phyloP scores from a whole-genome alignment of 495 filamentous ascomycete genomes.

The Xylaria bambusicola region DNA sequence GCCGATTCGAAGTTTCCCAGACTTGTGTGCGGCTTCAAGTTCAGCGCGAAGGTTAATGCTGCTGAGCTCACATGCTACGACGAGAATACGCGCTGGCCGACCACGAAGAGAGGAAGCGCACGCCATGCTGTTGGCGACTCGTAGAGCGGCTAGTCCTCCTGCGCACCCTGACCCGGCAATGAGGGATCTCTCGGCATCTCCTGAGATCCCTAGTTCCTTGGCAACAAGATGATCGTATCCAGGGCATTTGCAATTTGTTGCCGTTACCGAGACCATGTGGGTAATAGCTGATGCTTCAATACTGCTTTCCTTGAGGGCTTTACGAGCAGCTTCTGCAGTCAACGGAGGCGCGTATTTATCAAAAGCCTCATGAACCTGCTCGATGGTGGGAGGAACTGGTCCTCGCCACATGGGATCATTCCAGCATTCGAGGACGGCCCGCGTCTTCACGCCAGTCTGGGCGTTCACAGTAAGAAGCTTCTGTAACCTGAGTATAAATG shows the following conservation, averaged over 20 bases:
- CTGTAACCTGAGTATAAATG: neutral
- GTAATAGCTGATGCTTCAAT: constrained; percentile 37
- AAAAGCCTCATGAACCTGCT: constrained; percentile 13
- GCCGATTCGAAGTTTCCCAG: constrained; percentile 37
- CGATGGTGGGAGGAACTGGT: constrained; percentile 13
- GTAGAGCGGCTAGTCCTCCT: constrained; percentile 49
- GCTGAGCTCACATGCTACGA: constrained; percentile 48
- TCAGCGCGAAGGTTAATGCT: constrained; percentile 41
- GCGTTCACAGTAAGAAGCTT: constrained; percentile 11
- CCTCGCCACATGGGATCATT: constrained; percentile 13
- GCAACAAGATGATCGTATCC: constrained; percentile 48
- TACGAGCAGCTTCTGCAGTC: constrained; percentile 39
- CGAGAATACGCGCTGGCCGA: constrained; percentile 35
- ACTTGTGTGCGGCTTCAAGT: constrained; percentile 35
- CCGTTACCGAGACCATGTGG: constrained; percentile 48
- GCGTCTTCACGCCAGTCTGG: constrained; percentile 6
- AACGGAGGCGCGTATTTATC: constrained; percentile 21
- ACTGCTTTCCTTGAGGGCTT: constrained; percentile 41
- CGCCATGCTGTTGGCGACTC: constrained; percentile 44
- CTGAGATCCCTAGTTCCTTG: constrained; percentile 36
- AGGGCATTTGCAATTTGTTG: constrained; percentile 45
- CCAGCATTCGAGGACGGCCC: constrained; percentile 15
- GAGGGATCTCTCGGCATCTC: constrained; percentile 39
- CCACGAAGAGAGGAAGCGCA: constrained; percentile 36
- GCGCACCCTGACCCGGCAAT: constrained; percentile 50